Conservation (phyloP, 495 filamentous ascomycete species). For the Immersiella caudata region DNA sequence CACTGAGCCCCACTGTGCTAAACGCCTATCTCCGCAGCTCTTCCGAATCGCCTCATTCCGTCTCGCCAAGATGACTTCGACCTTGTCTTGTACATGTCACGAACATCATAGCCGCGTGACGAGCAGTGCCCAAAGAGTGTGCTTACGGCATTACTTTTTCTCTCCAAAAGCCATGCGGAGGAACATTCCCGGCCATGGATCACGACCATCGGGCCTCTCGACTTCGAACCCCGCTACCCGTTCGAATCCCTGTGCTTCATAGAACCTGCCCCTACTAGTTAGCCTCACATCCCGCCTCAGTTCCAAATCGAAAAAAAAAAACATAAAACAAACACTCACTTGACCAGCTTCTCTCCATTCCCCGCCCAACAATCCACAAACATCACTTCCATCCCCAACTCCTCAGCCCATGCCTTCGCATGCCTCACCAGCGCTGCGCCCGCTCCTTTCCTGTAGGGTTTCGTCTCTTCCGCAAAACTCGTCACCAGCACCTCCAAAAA, state of each 20-base stretch:
- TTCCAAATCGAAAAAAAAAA: no score
- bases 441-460: slow-evolving; percentile 17
- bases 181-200: slow-evolving; percentile 24
- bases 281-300: no score
- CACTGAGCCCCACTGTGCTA: no score
- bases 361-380: slow-evolving; percentile 27
- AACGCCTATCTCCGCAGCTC: no score
- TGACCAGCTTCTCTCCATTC: slow-evolving; percentile 23
- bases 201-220: slow-evolving; percentile 14
- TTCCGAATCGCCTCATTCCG: no score
- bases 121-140: no score
- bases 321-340: background rate
- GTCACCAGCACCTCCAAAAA: slow-evolving; percentile 21
- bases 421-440: slow-evolving; percentile 20
- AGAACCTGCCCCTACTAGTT: slow-evolving; percentile 7
- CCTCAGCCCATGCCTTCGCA: slow-evolving; percentile 20
- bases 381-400: slow-evolving; percentile 21
- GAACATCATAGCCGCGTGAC: no score
- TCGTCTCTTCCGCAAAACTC: slow-evolving; percentile 17
- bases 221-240: slow-evolving; percentile 19
- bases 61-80: no score
- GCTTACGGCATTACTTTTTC: no score
- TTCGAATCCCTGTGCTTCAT: slow-evolving; percentile 18
- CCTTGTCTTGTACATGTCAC: no score
- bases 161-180: slow-evolving; percentile 18